Conservation (phyloP, 306 rosid genomes). For the Corylus heterophylla region DNA sequence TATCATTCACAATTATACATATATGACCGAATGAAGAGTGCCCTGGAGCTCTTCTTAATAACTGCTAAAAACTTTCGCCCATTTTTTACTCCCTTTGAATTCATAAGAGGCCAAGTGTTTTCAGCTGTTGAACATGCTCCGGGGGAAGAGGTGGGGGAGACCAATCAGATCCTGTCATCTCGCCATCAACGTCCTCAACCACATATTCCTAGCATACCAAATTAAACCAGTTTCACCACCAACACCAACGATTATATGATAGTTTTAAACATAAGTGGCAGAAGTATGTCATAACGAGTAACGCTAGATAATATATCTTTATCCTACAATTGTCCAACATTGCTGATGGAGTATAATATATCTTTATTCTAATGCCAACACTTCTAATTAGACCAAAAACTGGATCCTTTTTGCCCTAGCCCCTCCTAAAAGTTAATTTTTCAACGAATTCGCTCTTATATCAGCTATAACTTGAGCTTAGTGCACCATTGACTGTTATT, state of each 20-base stretch:
- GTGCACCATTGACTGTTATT: not conserved
- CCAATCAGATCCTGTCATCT: conserved; percentile 89
- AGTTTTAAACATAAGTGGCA: not conserved
- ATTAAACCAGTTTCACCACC: conserved; percentile 28
- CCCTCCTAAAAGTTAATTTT: not conserved
- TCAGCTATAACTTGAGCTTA: conserved; percentile 9
- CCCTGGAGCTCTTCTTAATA: conserved; percentile 25
- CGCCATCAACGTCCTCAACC: conserved; percentile 96
- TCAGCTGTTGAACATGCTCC: conserved; percentile 92
- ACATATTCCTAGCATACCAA: conserved; percentile 71
- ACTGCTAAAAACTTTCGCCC: conserved; percentile 2
- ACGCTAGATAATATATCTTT: no score
- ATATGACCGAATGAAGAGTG: conserved; percentile 32
- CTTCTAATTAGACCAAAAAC: not conserved
- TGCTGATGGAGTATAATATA: no score
- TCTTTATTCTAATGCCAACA: conserved; percentile 1
- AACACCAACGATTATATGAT: not conserved
- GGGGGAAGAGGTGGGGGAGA: conserved; percentile 79
- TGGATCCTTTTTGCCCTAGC: not conserved
- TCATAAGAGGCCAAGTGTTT: conserved; percentile 83
- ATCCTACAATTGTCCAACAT: no score
- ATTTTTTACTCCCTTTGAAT: conserved; percentile 30
- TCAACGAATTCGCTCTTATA: not conserved
- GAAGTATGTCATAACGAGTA: not conserved
- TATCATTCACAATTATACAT: conserved; percentile 34